phyloP scores from a whole-genome alignment of 148 eudicot species.

The Salicornia ramosissima region DNA sequence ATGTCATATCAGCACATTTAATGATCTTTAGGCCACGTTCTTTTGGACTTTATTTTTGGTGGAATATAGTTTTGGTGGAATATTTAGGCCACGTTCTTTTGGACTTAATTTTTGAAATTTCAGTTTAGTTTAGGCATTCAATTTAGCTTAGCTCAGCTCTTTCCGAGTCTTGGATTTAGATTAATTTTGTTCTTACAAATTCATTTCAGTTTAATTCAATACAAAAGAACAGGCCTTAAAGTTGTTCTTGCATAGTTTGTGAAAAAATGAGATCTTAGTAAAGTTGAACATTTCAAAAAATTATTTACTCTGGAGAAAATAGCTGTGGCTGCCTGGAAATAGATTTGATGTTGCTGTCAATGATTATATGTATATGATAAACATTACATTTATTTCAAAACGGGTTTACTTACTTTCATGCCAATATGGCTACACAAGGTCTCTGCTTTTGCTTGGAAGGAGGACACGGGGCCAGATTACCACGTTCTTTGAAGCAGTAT shows the following conservation, averaged over 20 bases:
- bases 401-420: neutral
- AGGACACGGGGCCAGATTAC: slow-evolving; percentile 60
- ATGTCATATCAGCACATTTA: neutral
- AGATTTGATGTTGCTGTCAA: neutral
- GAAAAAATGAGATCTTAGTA: neutral
- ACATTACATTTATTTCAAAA: neutral
- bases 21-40: neutral
- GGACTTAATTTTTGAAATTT: too few species aligned
- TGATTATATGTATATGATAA: neutral
- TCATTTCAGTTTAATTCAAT: too few species aligned
- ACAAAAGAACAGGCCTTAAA: too few species aligned
- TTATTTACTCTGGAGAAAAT: neutral
- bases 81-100: neutral
- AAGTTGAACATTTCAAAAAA: neutral
- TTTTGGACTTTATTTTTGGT: too few species aligned
- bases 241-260: neutral
- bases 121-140: too few species aligned
- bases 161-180: too few species aligned
- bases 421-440: slow-evolving; percentile 34
- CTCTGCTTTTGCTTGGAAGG: slow-evolving; percentile 52
- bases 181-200: too few species aligned
- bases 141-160: too few species aligned
- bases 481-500: slow-evolving; percentile 54
- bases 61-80: neutral
- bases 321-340: neutral